Evolutionary conservation across 495 filamentous ascomycete species (phyloP), one percentile per base, ranked within the genome.

Genomic region (Physcia stellaris): DNA sequence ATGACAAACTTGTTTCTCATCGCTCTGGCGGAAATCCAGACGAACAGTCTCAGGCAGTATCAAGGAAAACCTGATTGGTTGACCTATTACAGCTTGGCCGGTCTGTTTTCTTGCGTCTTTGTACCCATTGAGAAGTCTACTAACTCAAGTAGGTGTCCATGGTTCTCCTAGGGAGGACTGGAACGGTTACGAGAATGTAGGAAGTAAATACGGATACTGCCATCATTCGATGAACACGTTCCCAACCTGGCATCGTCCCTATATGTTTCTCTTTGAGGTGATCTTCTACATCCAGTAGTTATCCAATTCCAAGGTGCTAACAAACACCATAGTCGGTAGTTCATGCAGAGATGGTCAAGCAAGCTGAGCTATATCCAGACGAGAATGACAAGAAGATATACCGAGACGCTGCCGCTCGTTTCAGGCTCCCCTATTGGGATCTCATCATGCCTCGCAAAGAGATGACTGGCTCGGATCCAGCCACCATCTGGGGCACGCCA

Each of bases 1-100:
- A 42, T 42, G 40, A 24, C 26, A 3, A 42, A 42, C 5, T n/a
- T 42, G 6, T 42, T 42, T 17, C 36, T 42, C n/a, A 5, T 42
- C 7, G 35, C 40, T 11, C 32, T 42, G n/a, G 36, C 22, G 15
- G n/a, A 24, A 19, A 24, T 39, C 33, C 35, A 42, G 40, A 29
- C 19, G 3, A 24, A 39, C 12, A 29, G 29, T 20, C 29, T 33
- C 3, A 29, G 38, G n/a, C n/a, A 18, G 26, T 23, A 2, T 23
- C 17, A 1, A 15, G 18, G 0, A 12, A 1, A 2, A 6, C 13
- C 20, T 6, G 32, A 20, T 15, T n/a, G 36, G 24, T 28, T 18
- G 11, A 17, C 16, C 16, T 7, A 13, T 35, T 7, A 11, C n/a
- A n/a, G n/a, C n/a, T n/a, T n/a, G n/a, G n/a, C n/a, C n/a, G n/a